A percentile compares a stretch with the other conserved stretches of the same genome.
Conservation (phyloP, 495 filamentous ascomycete genomes). For the Podospora sp. region DNA sequence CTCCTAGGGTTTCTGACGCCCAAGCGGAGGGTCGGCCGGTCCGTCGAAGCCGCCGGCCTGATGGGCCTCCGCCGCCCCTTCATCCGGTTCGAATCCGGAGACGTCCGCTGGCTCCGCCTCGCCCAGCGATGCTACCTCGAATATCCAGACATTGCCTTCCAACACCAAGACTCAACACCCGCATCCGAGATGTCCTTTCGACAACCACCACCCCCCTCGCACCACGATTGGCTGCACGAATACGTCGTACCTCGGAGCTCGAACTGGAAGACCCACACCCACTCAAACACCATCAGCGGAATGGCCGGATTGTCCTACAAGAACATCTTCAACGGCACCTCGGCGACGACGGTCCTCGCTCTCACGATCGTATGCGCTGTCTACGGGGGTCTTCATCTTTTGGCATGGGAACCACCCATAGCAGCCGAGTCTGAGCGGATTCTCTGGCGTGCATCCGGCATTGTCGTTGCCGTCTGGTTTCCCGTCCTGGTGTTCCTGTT, state of each 20-base stretch:
- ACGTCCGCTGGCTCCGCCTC: background rate
- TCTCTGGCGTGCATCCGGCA: background rate
- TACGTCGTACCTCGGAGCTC: background rate
- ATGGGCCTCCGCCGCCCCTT: background rate
- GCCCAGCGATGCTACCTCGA: background rate
- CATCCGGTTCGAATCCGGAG: background rate
- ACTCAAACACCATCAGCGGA: background rate
- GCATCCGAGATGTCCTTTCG: background rate
- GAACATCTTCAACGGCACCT: background rate
- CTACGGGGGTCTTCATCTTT: conserved; percentile 1
- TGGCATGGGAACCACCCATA: conserved; percentile 2
- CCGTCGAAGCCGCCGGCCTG: background rate
- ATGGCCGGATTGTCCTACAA: background rate
- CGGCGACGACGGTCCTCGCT: background rate
- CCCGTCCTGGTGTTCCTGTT: background rate
- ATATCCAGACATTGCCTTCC: background rate
- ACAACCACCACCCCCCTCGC: background rate
- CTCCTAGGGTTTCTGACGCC: background rate
- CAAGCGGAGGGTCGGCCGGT: background rate
- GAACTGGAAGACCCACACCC: background rate
- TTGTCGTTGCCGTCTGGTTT: background rate
- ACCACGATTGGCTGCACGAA: background rate
- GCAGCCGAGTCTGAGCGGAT: background rate
- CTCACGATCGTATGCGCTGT: background rate
- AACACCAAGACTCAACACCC: background rate